Evolutionary conservation across 2,329 filamentous ascomycete species (phyloP).

Genomic region (Penicillium palitans): DNA sequence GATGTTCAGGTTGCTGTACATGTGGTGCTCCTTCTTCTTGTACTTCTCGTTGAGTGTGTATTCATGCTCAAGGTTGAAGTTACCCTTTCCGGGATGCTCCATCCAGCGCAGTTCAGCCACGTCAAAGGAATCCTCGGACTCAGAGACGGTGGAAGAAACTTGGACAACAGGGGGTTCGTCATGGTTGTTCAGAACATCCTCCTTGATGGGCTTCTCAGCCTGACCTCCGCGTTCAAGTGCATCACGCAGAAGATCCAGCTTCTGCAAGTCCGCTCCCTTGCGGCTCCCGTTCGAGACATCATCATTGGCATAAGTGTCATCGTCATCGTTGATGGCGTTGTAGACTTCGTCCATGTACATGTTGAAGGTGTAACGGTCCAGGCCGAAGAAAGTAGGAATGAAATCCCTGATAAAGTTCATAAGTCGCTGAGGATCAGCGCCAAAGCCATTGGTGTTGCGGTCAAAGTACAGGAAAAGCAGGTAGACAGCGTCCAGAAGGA

Average conservation of each 20-base stretch:
- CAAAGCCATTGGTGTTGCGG: conserved; percentile 52
- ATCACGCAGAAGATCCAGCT: conserved; percentile 74
- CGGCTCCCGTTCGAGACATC: conserved; percentile 70
- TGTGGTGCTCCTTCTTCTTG: conserved; percentile 75
- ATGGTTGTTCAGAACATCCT: conserved; percentile 76
- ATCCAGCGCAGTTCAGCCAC: conserved; percentile 58
- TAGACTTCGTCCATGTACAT: conserved; percentile 68
- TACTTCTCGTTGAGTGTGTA: conserved; percentile 78
- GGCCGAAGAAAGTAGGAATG: conserved; percentile 72
- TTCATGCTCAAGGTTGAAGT: conserved; percentile 62
- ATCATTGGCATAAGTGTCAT: conserved; percentile 74
- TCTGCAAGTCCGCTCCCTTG: conserved; percentile 66
- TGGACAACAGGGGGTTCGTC: conserved; percentile 80
- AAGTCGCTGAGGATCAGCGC: conserved; percentile 68
- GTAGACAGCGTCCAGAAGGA: conserved; percentile 57
- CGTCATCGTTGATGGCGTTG: conserved; percentile 70
- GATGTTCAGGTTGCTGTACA: conserved; percentile 88
- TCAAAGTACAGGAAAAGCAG: conserved; percentile 51
- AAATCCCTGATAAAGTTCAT: conserved; percentile 75
- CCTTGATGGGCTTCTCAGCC: conserved; percentile 69
- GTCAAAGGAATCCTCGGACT: conserved; percentile 59
- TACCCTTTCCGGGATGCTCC: conserved; percentile 57
- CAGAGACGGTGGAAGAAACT: conserved; percentile 36
- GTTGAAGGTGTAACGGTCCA: conserved; percentile 68
- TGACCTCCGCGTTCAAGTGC: conserved; percentile 74